Percentiles rank a stretch among this genome's conserved stretches.
phyloP scores from a whole-genome alignment of 225 moss, liverwort and hornwort genomes.

The Antitrichia curtipendula region DNA sequence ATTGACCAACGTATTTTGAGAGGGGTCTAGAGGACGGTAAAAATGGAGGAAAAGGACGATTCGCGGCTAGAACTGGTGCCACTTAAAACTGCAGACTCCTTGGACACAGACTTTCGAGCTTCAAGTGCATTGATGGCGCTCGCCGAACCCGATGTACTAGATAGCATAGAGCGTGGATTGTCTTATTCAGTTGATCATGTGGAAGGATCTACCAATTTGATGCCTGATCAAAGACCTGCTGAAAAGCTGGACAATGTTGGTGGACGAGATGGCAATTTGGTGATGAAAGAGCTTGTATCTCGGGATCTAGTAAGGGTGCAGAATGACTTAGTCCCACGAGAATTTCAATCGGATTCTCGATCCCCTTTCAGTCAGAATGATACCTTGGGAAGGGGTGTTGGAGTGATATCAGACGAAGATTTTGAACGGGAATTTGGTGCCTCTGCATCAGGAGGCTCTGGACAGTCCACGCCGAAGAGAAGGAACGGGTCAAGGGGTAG shows the following conservation, averaged over 20 bases:
- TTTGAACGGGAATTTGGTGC: constrained; percentile 50
- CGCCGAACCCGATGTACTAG: constrained; percentile 11
- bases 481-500: constrained; percentile 41
- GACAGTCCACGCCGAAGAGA: constrained; percentile 52
- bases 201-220: not conserved
- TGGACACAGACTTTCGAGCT: constrained; percentile 3
- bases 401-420: constrained; percentile 49
- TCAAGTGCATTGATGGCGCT: not conserved
- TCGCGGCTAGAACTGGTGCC: constrained; percentile 27
- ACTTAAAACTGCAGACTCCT: constrained; percentile 3
- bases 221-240: constrained; percentile 1
- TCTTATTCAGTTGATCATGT: not conserved
- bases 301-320: constrained; percentile 41
- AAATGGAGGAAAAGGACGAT: constrained; percentile 30
- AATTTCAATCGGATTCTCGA: constrained; percentile 27
- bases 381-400: constrained; percentile 15
- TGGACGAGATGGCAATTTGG: constrained; percentile 1
- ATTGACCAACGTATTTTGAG: not conserved
- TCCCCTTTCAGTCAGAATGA: constrained; percentile 24
- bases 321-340: constrained; percentile 22
- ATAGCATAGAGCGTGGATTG: constrained; percentile 26
- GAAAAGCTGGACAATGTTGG: constrained; percentile 22
- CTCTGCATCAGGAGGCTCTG: constrained; percentile 51
- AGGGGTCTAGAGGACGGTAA: not conserved
- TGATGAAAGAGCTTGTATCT: constrained; percentile 14